Evolutionary conservation across 305 asterid genomes (phyloP).

Genomic region (Rubia tinctorum): DNA sequence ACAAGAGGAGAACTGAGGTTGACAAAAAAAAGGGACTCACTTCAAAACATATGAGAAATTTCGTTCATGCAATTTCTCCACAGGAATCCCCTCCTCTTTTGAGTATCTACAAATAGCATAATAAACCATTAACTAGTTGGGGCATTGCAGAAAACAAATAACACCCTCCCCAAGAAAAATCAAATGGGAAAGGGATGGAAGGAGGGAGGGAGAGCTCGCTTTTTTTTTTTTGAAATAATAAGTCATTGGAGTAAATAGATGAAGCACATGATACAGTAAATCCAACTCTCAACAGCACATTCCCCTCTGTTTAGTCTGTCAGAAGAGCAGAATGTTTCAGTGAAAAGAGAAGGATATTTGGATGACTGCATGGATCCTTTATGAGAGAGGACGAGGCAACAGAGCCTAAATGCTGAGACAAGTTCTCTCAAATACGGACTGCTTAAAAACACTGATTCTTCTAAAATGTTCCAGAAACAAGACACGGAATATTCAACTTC

Average conservation of each 20-base stretch:
- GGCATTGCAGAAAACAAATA: constrained; percentile 5
- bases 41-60: constrained; percentile 81
- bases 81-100: constrained; percentile 79
- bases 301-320: background rate
- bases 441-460: background rate
- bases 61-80: constrained; percentile 48
- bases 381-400: background rate
- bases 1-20: constrained; percentile 10
- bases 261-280: background rate
- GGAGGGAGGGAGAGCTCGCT: background rate
- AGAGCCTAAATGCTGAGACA: background rate
- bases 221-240: background rate
- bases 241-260: background rate
- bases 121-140: constrained; percentile 13
- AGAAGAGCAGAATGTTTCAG: background rate
- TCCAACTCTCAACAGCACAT: constrained; percentile 1
- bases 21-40: constrained; percentile 32
- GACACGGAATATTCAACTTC: background rate
- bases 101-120: constrained; percentile 62
- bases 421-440: background rate
- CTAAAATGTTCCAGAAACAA: background rate
- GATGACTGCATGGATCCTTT: background rate
- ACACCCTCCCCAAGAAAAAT: background rate
- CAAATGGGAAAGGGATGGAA: background rate
- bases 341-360: background rate